These are phyloP conservation scores for Fusarium transvaalense DNA, from an alignment of 2,329 filamentous ascomycete species.

Conservation along the genomic window DNA sequence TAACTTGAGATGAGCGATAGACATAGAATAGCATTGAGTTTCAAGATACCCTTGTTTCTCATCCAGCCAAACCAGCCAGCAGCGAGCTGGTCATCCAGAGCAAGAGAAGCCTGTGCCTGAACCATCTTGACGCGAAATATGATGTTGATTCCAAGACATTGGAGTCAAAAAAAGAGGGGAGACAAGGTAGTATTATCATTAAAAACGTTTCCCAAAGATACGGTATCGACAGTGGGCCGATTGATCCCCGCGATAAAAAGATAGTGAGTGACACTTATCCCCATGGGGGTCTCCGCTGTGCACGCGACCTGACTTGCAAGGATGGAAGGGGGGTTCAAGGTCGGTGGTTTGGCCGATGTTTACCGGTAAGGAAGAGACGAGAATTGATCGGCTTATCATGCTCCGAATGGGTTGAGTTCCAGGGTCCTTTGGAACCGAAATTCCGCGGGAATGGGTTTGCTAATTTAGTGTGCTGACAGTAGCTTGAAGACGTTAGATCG, in stretches of 20 bases:
- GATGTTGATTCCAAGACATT: background rate
- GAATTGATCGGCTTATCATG: background rate
- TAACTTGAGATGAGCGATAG: constrained; percentile 25
- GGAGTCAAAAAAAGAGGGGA: constrained; percentile 3
- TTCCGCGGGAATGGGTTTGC: constrained; percentile 2
- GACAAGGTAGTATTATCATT: constrained; percentile 25
- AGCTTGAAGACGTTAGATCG: background rate
- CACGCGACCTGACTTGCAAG: constrained; percentile 18
- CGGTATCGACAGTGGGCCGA: constrained; percentile 22
- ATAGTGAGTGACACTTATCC: constrained; percentile 11
- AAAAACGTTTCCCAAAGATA: background rate
- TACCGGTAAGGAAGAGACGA: background rate
- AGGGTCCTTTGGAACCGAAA: constrained; percentile 2
- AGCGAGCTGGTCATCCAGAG: constrained; percentile 22
- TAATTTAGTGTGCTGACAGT: background rate
- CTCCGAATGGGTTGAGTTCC: background rate
- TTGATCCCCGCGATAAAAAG: constrained; percentile 22
- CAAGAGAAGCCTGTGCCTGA: constrained; percentile 25
- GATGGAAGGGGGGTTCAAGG: constrained; percentile 25
- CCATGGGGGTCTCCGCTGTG: constrained; percentile 24
- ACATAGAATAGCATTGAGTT: constrained; percentile 24
- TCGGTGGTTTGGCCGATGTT: constrained; percentile 50
- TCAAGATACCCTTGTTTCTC: constrained; percentile 18
- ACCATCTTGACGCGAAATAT: constrained; percentile 6
- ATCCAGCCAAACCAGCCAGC: constrained; percentile 25